These are phyloP conservation scores for Powellomyces hirtus DNA, from an alignment of 192 early-diverging fungal species.

Conservation along the genomic window DNA sequence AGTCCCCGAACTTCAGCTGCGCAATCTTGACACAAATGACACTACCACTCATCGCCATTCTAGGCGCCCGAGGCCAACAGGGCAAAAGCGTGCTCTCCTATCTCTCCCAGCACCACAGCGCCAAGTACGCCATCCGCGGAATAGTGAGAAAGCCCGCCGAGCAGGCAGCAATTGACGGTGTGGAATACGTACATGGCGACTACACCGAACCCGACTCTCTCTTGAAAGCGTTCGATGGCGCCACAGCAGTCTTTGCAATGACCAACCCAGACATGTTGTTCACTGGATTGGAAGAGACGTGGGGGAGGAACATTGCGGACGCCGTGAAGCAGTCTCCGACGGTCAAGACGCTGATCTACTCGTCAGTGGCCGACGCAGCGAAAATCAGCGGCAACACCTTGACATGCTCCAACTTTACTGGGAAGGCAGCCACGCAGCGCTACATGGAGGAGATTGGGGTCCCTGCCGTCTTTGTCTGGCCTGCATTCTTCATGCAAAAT, in stretches of 20 bases:
- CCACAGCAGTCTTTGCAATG: conserved; percentile 1
- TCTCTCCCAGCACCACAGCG: neutral
- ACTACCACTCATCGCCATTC: neutral
- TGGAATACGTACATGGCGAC: neutral
- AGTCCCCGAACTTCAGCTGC: neutral
- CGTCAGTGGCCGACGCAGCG: neutral
- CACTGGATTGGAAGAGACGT: neutral
- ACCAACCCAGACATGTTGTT: conserved; percentile 5
- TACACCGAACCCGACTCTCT: neutral
- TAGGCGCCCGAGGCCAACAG: neutral
- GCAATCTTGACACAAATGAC: neutral
- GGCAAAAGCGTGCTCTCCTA: neutral
- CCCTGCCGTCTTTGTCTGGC: neutral
- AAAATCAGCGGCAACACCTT: neutral
- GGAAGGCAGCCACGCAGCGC: neutral
- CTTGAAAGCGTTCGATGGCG: neutral
- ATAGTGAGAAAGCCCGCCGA: neutral
- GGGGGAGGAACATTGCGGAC: neutral
- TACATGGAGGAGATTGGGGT: neutral
- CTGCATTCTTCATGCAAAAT: neutral
- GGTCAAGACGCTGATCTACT: neutral
- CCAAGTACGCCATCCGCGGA: neutral
- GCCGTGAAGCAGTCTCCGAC: neutral
- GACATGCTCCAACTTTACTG: neutral
- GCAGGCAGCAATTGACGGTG: neutral